Conservation (phyloP, 106 monocot species). For the Acorus gramineus region DNA sequence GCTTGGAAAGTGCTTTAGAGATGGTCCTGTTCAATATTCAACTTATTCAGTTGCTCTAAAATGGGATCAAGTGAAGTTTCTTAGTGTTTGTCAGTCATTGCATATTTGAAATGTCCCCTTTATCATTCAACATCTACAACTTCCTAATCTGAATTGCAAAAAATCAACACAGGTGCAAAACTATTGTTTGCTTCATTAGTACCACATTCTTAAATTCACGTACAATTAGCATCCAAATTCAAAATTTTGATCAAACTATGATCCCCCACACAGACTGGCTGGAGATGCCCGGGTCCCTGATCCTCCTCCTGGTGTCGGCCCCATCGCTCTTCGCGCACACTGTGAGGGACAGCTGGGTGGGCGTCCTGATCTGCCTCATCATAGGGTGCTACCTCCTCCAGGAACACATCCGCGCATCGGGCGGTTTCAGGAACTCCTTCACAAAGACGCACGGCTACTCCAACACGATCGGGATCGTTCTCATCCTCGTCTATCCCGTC, state of each 20-base stretch:
- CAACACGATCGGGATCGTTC: constrained; percentile 72
- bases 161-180: no score
- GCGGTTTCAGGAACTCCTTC: constrained; percentile 77
- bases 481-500: constrained; percentile 70
- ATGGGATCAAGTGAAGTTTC: no score
- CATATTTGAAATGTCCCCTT: no score
- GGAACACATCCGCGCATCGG: constrained; percentile 85
- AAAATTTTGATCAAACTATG: not conserved
- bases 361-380: constrained; percentile 43
- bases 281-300: constrained; percentile 67
- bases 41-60: no score
- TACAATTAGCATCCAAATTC: not conserved
- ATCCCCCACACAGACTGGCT: constrained; percentile 42
- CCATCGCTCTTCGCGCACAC: constrained; percentile 49
- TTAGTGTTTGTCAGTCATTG: no score
- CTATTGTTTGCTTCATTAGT: not conserved
- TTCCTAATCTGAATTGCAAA: no score
- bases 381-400: constrained; percentile 82
- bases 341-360: constrained; percentile 25
- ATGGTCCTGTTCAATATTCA: no score
- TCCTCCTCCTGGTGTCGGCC: constrained; percentile 65
- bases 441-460: constrained; percentile 66
- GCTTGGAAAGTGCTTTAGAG: no score
- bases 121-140: no score
- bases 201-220: not conserved